Conservation (phyloP, 1,284 basidiomycete species). For the Blastosporella zonata region DNA sequence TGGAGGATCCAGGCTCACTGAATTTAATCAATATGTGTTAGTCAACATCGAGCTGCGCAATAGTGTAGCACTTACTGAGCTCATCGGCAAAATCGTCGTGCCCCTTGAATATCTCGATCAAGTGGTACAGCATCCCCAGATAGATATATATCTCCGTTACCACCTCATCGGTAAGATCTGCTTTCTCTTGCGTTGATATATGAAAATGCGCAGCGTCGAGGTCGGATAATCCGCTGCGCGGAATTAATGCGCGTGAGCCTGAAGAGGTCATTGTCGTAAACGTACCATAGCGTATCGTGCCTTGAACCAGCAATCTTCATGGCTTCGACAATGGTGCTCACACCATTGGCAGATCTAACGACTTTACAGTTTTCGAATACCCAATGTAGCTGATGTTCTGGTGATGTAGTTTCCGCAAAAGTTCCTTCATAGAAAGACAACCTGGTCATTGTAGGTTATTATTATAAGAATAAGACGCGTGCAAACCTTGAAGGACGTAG, state of each 20-base stretch:
- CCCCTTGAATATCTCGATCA: conserved; percentile 89
- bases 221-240: conserved; percentile 64
- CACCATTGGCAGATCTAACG: conserved; percentile 81
- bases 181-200: conserved; percentile 66
- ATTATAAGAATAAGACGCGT: conserved; percentile 11
- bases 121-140: conserved; percentile 89
- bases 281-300: conserved; percentile 79
- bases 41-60: conserved; percentile 17
- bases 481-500: conserved; percentile 86
- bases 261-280: conserved; percentile 8
- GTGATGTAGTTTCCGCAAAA: conserved; percentile 87
- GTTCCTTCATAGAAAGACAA: conserved; percentile 54
- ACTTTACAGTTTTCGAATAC: conserved; percentile 92
- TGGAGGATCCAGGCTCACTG: conserved; percentile 94
- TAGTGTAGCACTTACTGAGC: conserved; percentile 68
- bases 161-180: conserved; percentile 82
- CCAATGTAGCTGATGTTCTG: conserved; percentile 94
- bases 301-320: conserved; percentile 89
- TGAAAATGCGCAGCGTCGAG: conserved; percentile 66
- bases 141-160: conserved; percentile 90
- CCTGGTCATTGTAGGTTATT: background rate
- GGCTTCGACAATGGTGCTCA: conserved; percentile 82
- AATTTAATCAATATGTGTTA: conserved; percentile 8
- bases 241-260: conserved; percentile 3
- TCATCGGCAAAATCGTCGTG: conserved; percentile 94